Conservation (phyloP, 306 rosid species). For the Malus sieversii region DNA sequence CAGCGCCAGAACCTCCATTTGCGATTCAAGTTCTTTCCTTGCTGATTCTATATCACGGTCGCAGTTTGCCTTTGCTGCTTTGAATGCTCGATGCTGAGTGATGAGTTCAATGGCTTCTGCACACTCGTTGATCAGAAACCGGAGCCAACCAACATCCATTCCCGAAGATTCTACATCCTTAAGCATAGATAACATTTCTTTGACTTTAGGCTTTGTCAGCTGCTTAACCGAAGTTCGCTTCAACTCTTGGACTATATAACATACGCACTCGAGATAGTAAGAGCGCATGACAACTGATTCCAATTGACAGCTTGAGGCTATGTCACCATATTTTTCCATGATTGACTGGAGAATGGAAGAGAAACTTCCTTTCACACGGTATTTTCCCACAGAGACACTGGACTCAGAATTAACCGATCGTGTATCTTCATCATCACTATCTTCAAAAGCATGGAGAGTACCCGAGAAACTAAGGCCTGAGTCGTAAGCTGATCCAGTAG, state of each 20-base stretch:
- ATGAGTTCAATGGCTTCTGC: constrained; percentile 42
- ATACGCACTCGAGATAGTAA: constrained; percentile 69
- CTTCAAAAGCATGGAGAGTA: constrained; percentile 27
- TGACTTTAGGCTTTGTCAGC: constrained; percentile 50
- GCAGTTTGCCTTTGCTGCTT: constrained; percentile 39
- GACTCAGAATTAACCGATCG: constrained; percentile 44
- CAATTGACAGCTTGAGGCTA: constrained; percentile 60
- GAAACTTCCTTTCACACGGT: constrained; percentile 55
- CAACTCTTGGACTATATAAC: constrained; percentile 71
- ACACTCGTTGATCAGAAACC: constrained; percentile 34
- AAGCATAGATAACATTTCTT: constrained; percentile 61
- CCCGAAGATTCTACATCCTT: constrained; percentile 76
- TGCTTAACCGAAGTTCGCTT: constrained; percentile 32
- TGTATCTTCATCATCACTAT: constrained; percentile 49
- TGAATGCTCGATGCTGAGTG: constrained; percentile 31
- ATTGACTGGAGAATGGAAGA: constrained; percentile 52
- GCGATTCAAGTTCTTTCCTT: constrained; percentile 47
- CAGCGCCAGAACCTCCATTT: constrained; percentile 37
- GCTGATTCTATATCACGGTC: constrained; percentile 35
- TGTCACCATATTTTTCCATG: constrained; percentile 67
- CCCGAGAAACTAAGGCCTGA: constrained; percentile 49
- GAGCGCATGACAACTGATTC: constrained; percentile 76
- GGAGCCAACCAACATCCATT: constrained; percentile 61
- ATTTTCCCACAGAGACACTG: constrained; percentile 58
- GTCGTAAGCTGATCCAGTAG: constrained; percentile 21